phyloP scores from a whole-genome alignment of 2,329 filamentous ascomycete genomes.

The Colletotrichum sp. region DNA sequence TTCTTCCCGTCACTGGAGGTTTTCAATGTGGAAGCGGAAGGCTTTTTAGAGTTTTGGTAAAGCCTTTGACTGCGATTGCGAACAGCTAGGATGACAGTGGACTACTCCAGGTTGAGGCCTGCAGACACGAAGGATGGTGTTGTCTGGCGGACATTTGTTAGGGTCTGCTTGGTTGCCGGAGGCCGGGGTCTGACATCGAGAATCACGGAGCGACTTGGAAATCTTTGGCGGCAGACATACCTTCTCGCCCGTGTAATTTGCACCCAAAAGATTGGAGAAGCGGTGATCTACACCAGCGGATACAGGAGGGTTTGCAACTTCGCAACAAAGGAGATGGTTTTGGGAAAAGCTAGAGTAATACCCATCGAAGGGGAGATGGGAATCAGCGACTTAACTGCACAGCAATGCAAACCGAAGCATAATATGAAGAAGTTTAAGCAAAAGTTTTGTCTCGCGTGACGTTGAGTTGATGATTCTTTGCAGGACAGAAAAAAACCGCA shows the following conservation, averaged over 20 bases:
- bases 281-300: background rate
- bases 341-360: background rate
- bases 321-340: background rate
- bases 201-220: background rate
- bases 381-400: background rate
- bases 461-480: fast-evolving
- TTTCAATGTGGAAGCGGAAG: background rate
- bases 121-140: background rate
- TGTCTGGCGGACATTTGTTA: background rate
- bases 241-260: background rate
- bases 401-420: background rate
- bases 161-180: background rate
- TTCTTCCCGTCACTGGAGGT: background rate
- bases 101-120: background rate
- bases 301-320: background rate
- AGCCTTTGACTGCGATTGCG: background rate
- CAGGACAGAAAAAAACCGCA: background rate
- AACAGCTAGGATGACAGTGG: background rate
- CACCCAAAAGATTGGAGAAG: background rate
- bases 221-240: background rate
- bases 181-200: background rate
- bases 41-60: background rate
- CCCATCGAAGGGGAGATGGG: background rate
- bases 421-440: background rate
- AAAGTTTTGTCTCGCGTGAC: background rate